Conservation (phyloP, 2,329 filamentous ascomycete species). For the Aspergillus versicolor region DNA sequence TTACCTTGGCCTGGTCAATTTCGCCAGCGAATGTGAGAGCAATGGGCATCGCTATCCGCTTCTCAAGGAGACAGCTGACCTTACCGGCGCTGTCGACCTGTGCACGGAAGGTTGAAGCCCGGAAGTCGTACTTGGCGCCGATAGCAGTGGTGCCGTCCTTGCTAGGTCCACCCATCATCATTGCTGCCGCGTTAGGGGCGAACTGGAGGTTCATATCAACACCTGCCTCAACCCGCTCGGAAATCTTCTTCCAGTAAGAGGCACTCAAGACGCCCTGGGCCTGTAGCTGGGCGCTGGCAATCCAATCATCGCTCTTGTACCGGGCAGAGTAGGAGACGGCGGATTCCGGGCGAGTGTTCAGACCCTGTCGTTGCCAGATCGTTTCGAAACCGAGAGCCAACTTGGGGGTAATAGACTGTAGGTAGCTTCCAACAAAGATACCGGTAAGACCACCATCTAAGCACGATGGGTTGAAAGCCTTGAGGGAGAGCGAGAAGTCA, state of each 20-base stretch:
- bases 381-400: constrained; percentile 87
- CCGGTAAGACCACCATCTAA: constrained; percentile 91
- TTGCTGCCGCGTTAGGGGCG: constrained; percentile 61
- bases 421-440: constrained; percentile 92
- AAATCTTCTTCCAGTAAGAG: constrained; percentile 90
- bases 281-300: constrained; percentile 85
- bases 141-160: constrained; percentile 90
- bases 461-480: constrained; percentile 91
- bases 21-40: constrained; percentile 94
- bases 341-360: constrained; percentile 85
- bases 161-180: constrained; percentile 72
- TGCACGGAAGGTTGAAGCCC: constrained; percentile 89
- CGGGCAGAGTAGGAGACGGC: constrained; percentile 84
- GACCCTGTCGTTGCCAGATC: constrained; percentile 85
- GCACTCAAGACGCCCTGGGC: constrained; percentile 84
- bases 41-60: constrained; percentile 89
- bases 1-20: constrained; percentile 91
- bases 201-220: constrained; percentile 91
- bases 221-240: constrained; percentile 93
- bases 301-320: constrained; percentile 91
- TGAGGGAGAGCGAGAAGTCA: constrained; percentile 91
- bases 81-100: constrained; percentile 96
- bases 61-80: constrained; percentile 88
- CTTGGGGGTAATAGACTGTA: constrained; percentile 86
- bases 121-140: constrained; percentile 97